A percentile compares a stretch with the other conserved stretches of the same genome.
phyloP scores from a whole-genome alignment of 2,329 filamentous ascomycete genomes.

The Chaetomiaceae sp. region DNA sequence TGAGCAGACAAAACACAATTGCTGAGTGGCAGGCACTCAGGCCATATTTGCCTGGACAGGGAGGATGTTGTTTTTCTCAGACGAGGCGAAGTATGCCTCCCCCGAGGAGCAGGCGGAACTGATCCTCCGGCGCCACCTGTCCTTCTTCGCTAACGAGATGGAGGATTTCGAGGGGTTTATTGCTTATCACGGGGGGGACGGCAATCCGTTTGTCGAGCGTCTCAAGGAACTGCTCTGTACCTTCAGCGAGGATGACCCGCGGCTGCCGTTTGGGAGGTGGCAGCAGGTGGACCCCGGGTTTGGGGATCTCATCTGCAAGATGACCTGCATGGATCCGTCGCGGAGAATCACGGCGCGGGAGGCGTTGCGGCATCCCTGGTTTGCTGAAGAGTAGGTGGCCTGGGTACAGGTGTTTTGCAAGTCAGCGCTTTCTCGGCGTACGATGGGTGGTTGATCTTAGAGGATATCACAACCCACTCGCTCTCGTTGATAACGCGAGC shows the following conservation, averaged over 20 bases:
- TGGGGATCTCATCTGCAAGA: constrained; percentile 15
- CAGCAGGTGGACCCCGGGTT: constrained; percentile 13
- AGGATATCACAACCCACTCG: too few relatives aligned
- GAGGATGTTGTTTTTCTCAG: constrained; percentile 16
- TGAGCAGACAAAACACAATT: constrained; percentile 3
- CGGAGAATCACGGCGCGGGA: constrained; percentile 16
- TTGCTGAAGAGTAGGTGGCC: neutral
- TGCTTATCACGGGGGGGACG: constrained; percentile 12
- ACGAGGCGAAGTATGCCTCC: constrained; percentile 15
- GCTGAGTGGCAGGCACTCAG: constrained; percentile 12
- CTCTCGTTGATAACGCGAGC: too few relatives aligned
- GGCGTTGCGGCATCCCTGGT: constrained; percentile 11
- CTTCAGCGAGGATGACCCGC: constrained; percentile 10
- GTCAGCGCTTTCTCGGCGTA: too few relatives aligned
- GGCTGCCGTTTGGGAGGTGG: constrained; percentile 12
- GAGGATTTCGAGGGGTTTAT: constrained; percentile 16
- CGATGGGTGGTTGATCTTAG: too few relatives aligned
- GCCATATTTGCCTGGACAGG: constrained; percentile 17
- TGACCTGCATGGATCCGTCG: constrained; percentile 17
- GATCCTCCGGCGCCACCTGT: constrained; percentile 18
- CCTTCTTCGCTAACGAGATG: constrained; percentile 16
- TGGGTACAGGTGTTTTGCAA: too few relatives aligned
- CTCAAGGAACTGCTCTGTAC: constrained; percentile 11
- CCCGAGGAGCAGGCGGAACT: constrained; percentile 14
- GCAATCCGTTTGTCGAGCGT: constrained; percentile 10